These are phyloP conservation scores for Gaeumannomyces sp. DNA, from an alignment of 2,329 filamentous ascomycete genomes.

Conservation along the genomic window DNA sequence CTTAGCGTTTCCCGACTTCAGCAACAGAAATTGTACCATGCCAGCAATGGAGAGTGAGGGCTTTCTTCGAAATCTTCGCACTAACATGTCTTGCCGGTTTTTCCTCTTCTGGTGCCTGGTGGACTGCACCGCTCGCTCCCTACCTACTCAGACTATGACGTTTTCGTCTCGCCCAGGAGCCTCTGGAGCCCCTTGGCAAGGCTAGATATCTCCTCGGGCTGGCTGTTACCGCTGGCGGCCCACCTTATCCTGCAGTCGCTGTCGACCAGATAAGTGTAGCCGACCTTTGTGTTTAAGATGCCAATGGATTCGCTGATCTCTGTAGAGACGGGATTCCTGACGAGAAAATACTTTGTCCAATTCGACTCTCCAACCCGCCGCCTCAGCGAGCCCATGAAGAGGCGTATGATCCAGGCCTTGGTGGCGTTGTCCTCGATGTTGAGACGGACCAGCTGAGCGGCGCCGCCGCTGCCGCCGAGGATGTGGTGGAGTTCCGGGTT, in stretches of 20 bases:
- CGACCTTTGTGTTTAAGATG: constrained; percentile 82
- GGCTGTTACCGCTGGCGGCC: constrained; percentile 74
- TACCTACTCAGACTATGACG: neutral
- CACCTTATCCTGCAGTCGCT: constrained; percentile 83
- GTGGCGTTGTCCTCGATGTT: constrained; percentile 81
- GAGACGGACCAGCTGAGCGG: constrained; percentile 71
- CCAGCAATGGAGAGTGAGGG: neutral
- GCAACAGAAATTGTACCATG: neutral
- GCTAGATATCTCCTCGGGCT: constrained; percentile 59
- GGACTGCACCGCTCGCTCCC: neutral
- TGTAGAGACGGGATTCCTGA: constrained; percentile 51
- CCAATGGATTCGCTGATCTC: constrained; percentile 59
- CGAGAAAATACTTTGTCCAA: constrained; percentile 57
- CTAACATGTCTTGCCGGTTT: neutral
- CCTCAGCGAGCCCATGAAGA: constrained; percentile 51
- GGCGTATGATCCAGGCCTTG: constrained; percentile 51
- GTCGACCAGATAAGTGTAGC: constrained; percentile 90
- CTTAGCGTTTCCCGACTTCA: neutral
- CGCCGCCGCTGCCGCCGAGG: constrained; percentile 44
- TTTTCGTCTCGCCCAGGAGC: constrained; percentile 51
- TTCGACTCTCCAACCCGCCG: constrained; percentile 42
- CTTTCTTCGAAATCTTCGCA: neutral
- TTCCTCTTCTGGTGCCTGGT: neutral
- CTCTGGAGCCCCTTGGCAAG: constrained; percentile 59
- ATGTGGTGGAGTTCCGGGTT: constrained; percentile 66